These are phyloP conservation scores for Microbotryum violaceum DNA, from an alignment of 1,284 basidiomycete species.

Conservation along the genomic window DNA sequence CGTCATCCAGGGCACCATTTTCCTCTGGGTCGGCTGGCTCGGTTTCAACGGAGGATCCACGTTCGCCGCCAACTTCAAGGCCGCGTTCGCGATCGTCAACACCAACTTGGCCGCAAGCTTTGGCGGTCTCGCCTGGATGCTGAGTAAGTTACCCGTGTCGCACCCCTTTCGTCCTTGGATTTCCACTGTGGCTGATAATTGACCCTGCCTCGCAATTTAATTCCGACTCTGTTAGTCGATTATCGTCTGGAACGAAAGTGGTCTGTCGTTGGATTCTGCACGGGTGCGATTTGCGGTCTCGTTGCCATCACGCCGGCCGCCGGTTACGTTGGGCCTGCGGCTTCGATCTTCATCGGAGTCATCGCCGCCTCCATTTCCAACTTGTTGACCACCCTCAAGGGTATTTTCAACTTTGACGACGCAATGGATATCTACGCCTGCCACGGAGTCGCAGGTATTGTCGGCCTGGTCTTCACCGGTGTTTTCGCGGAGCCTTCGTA, in stretches of 20 bases:
- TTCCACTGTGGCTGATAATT: no score
- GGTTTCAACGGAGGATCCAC: conserved; percentile 42
- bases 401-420: conserved; percentile 56
- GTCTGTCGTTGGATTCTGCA: conserved; percentile 69
- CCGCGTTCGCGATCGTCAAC: conserved; percentile 42
- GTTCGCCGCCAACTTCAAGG: conserved; percentile 43
- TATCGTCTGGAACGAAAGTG: conserved; percentile 45
- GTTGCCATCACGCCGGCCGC: conserved; percentile 75
- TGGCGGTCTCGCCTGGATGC: conserved; percentile 44
- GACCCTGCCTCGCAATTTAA: conserved; percentile 8
- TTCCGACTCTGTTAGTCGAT: conserved; percentile 33
- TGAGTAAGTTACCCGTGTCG: conserved; percentile 1
- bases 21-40: conserved; percentile 36
- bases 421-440: conserved; percentile 48
- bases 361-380: conserved; percentile 70
- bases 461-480: conserved; percentile 74
- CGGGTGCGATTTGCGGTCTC: conserved; percentile 55
- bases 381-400: conserved; percentile 73
- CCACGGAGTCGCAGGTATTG: conserved; percentile 78
- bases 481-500: conserved; percentile 62
- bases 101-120: conserved; percentile 42
- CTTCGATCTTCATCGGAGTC: conserved; percentile 62
- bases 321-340: conserved; percentile 51
- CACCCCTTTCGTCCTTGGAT: no score
- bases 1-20: conserved; percentile 43